Evolutionary conservation across 495 filamentous ascomycete species (phyloP).

Genomic region (Trichoderma reesei): DNA sequence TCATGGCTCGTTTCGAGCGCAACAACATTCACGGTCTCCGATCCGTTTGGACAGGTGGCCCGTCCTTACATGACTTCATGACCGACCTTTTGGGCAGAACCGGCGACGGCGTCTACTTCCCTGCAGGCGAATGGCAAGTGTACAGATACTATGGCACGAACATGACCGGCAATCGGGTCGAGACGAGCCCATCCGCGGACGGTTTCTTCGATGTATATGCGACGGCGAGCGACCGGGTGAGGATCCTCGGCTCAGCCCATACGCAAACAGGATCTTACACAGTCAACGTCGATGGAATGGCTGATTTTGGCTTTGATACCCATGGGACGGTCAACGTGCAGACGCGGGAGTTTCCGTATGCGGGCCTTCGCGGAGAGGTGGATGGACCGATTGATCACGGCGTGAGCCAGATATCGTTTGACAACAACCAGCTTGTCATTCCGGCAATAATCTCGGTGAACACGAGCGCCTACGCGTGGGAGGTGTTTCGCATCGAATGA

Average conservation of each 20-base stretch:
- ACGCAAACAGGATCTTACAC: background rate
- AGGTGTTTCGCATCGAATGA: background rate
- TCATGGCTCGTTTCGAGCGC: background rate
- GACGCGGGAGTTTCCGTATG: background rate
- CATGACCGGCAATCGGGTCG: background rate
- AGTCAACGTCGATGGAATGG: background rate
- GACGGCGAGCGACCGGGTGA: background rate
- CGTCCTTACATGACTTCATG: background rate
- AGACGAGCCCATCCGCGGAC: background rate
- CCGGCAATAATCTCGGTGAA: background rate
- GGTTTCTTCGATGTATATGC: background rate
- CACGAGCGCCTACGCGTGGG: background rate
- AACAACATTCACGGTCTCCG: background rate
- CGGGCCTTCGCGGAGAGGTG: background rate
- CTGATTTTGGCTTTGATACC: background rate
- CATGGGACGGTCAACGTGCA: background rate
- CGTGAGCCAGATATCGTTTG: background rate
- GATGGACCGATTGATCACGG: background rate
- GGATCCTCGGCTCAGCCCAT: background rate
- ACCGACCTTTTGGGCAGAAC: background rate
- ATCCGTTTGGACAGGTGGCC: background rate
- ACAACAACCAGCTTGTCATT: background rate
- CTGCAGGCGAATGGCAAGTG: background rate
- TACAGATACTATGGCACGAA: background rate
- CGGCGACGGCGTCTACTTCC: background rate